Evolutionary conservation across 768 basidiomycete species (phyloP), one percentile per base, ranked within the genome.

Genomic region (Boletus vinaceobasis): DNA sequence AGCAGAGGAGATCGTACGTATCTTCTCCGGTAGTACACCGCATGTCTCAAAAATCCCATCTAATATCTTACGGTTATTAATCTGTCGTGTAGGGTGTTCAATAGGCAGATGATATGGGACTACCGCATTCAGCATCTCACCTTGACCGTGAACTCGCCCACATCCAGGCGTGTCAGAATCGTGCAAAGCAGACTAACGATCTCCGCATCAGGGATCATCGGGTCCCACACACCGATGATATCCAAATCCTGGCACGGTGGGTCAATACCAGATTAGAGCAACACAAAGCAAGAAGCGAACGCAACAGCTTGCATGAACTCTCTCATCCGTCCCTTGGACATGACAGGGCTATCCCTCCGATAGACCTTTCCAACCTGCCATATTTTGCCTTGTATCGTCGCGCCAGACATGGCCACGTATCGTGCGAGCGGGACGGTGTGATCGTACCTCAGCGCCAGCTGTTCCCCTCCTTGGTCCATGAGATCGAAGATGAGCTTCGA

Each of bases 341-440:
- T 94, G 53, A 95, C 95, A 0, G 97, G 97, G 60, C 87, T 93
- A 73, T 99, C 97, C 67, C 97, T 77, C 58, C 97, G 79, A 72
- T 98, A 99, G 19, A 99, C 97, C 74, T 98, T 99, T n/a, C 94
- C 95, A 48, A 99, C 86, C 71, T 98, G 97, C 87, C 93, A 99
- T 14, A 98, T 70, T 74, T 98, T 98, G 58, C 85, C 76, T 61
- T 86, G 85, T 7, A 80, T 75, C 59, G 79, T 86, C n/a, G 84
- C 85, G n/a, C 92, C 89, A 55, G 85, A 85, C 94, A 99, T 98
- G 27, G 97, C 96, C 17, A 99, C 77, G 71, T 93, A 95, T 32
- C 97, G 79, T 21, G 96, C 97, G 40, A 99, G 86, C 6, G 97
- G 97, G 26, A 98, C 96, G 23, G 96, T 99, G 66, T 98, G 87